phyloP scores from a whole-genome alignment of 768 basidiomycete species.

The Hirschioporus abietinus region DNA sequence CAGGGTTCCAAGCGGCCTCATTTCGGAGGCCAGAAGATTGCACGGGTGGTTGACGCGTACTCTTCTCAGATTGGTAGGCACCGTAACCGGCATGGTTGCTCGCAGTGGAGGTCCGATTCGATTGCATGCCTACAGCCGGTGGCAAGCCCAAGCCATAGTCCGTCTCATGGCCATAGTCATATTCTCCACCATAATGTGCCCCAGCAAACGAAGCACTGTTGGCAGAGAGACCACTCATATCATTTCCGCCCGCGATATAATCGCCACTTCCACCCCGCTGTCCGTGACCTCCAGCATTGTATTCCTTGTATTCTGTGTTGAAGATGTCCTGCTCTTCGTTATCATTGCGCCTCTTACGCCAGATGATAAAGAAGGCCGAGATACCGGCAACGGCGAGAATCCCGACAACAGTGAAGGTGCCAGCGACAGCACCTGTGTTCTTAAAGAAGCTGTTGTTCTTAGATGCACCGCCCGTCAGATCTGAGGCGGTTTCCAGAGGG shows the following conservation, averaged over 20 bases:
- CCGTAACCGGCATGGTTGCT: constrained; percentile 2
- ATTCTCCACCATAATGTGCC: background rate
- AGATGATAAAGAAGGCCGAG: constrained; percentile 8
- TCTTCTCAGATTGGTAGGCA: background rate
- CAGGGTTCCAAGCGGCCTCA: background rate
- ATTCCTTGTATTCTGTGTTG: constrained; percentile 2
- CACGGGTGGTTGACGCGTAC: background rate
- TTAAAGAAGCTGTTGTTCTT: constrained; percentile 11
- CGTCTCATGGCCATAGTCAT: background rate
- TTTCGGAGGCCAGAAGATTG: constrained; percentile 2
- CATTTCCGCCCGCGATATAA: background rate
- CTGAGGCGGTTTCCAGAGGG: background rate
- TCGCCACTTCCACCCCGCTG: background rate
- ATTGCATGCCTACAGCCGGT: background rate
- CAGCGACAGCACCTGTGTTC: constrained; percentile 13
- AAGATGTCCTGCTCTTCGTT: constrained; percentile 2
- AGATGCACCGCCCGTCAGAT: background rate
- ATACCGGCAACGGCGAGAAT: constrained; percentile 6
- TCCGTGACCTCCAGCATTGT: background rate
- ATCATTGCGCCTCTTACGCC: background rate
- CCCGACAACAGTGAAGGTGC: constrained; percentile 12
- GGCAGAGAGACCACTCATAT: background rate
- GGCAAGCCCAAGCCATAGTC: background rate
- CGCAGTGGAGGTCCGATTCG: background rate
- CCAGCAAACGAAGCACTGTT: background rate